Conservation (phyloP, 305 asterid species). For the Petunia hybrid region DNA sequence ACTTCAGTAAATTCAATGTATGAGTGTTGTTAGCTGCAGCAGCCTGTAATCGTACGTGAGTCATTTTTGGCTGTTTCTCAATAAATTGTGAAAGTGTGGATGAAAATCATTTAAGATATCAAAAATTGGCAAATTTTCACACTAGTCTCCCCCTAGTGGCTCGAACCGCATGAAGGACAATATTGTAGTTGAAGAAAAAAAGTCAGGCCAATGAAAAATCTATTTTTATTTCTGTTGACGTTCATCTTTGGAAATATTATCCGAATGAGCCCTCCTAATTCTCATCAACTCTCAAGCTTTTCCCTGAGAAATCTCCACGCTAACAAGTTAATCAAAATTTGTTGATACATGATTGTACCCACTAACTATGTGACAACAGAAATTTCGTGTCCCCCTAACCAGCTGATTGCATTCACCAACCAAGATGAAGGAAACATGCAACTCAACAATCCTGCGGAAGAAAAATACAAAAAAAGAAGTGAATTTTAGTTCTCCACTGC, state of each 20-base stretch:
- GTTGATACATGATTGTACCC: conserved; percentile 20
- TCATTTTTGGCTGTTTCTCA: no score
- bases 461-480: conserved; percentile 18
- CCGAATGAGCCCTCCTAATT: conserved; percentile 7
- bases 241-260: background rate
- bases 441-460: conserved; percentile 26
- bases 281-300: conserved; percentile 2
- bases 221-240: background rate
- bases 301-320: conserved; percentile 21
- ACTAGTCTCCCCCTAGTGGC: no score
- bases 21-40: no score
- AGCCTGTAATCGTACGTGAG: no score
- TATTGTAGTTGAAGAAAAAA: background rate
- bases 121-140: no score
- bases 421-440: conserved; percentile 25
- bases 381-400: background rate
- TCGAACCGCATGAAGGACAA: background rate
- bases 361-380: conserved; percentile 8
- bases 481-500: background rate
- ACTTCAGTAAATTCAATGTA: no score
- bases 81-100: no score
- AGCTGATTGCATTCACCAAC: conserved; percentile 21
- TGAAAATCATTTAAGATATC: no score
- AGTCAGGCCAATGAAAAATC: background rate
- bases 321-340: conserved; percentile 23